phyloP scores from a whole-genome alignment of 2,329 filamentous ascomycete genomes.

The Dryadomyces quercus-mongolicae region DNA sequence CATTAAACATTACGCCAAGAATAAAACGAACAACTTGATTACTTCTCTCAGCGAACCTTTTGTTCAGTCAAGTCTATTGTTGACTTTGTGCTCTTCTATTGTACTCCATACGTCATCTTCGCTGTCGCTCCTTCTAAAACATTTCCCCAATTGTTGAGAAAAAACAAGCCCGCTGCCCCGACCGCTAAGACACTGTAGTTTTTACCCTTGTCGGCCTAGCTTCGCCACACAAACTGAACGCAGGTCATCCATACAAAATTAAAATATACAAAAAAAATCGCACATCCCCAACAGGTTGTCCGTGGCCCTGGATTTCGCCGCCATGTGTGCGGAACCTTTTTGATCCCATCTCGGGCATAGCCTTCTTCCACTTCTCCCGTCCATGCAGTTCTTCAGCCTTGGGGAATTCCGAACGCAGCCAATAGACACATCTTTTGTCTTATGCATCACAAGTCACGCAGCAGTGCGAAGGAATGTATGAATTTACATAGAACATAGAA shows the following conservation, averaged over 20 bases:
- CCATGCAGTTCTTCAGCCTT: too few species aligned
- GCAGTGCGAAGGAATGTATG: not conserved
- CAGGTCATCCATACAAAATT: not conserved
- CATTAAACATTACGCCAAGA: too few species aligned
- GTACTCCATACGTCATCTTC: too few species aligned
- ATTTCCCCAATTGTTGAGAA: constrained; percentile 7
- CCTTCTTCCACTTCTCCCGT: too few species aligned
- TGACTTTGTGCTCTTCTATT: not conserved
- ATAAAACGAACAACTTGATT: too few species aligned
- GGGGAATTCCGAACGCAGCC: not conserved
- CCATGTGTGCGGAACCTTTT: not conserved
- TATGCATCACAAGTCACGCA: not conserved
- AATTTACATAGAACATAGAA: not conserved
- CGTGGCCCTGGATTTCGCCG: constrained; percentile 9
- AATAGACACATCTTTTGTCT: not conserved
- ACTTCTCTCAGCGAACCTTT: too few species aligned
- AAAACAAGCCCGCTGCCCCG: not conserved
- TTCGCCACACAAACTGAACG: not conserved
- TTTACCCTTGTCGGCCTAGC: not conserved
- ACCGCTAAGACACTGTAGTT: not conserved
- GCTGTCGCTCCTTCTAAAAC: too few species aligned
- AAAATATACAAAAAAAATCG: constrained; percentile 12
- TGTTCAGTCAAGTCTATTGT: not conserved
- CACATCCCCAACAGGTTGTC: constrained; percentile 33
- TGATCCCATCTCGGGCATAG: not conserved